Conservation (phyloP, 1,284 basidiomycete species). For the Ustilago bromivora region DNA sequence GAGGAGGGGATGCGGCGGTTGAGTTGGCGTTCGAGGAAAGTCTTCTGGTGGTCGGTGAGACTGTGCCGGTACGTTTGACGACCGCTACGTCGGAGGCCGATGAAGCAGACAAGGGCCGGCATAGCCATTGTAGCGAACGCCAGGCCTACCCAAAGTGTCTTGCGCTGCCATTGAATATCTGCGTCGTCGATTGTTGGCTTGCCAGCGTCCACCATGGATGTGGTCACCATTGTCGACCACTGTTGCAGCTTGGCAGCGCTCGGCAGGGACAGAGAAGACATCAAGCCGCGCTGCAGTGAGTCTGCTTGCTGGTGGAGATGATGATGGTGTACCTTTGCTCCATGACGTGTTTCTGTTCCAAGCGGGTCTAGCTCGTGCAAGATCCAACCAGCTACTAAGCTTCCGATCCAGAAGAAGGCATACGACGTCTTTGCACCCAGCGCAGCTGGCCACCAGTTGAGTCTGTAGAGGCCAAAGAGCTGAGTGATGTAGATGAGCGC, state of each 20-base stretch:
- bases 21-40: constrained; percentile 72
- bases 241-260: constrained; percentile 19
- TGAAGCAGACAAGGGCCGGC: constrained; percentile 71
- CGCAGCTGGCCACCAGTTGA: constrained; percentile 71
- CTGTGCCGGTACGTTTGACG: constrained; percentile 68
- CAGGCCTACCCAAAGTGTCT: constrained; percentile 74
- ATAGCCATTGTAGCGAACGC: constrained; percentile 74
- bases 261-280: constrained; percentile 22
- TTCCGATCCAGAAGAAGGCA: constrained; percentile 72
- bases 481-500: constrained; percentile 74
- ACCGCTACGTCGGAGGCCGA: constrained; percentile 62
- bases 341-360: constrained; percentile 33
- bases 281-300: not conserved
- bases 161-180: constrained; percentile 74
- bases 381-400: constrained; percentile 71
- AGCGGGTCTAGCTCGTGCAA: constrained; percentile 70
- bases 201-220: not conserved
- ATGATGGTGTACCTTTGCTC: constrained; percentile 10
- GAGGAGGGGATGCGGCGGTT: constrained; percentile 72
- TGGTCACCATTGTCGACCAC: constrained; percentile 14
- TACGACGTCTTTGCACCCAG: constrained; percentile 73
- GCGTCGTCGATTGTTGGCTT: constrained; percentile 51
- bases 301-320: not conserved
- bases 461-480: constrained; percentile 73
- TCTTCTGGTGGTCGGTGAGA: constrained; percentile 70